phyloP scores from a whole-genome alignment of 805 yeast species.

The Ogataea neopini region DNA sequence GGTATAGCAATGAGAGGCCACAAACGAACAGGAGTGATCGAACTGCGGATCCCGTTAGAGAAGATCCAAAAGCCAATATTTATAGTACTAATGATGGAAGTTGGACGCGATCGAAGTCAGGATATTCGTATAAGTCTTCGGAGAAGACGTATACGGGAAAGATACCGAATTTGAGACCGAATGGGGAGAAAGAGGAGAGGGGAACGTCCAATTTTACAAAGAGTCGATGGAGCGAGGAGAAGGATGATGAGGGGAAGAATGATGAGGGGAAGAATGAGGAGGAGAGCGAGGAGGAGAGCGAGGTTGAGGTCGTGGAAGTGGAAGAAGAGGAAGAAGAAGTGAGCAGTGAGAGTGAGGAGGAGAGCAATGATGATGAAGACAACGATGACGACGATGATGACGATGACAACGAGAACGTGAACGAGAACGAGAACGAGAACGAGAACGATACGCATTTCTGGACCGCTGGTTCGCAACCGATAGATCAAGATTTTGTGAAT shows the following conservation, averaged over 20 bases:
- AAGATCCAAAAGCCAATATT: constrained; percentile 22
- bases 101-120: constrained; percentile 28
- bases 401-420: neutral
- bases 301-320: neutral
- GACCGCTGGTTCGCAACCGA: neutral
- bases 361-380: neutral
- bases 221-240: constrained; percentile 3
- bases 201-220: neutral
- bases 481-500: constrained; percentile 7
- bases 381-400: constrained; percentile 1
- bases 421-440: neutral
- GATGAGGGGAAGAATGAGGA: neutral
- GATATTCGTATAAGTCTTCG: constrained; percentile 29
- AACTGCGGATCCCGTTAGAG: neutral
- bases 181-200: neutral
- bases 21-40: neutral
- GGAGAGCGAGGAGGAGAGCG: neutral
- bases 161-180: constrained; percentile 20
- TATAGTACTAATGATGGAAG: constrained; percentile 27
- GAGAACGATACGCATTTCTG: neutral
- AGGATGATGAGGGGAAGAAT: no score
- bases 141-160: constrained; percentile 31
- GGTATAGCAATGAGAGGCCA: constrained; percentile 2
- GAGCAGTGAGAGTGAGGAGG: neutral
- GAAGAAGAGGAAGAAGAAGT: neutral